phyloP scores from a whole-genome alignment of 164 flowering plant species.

The Tinospora cordifolia region DNA sequence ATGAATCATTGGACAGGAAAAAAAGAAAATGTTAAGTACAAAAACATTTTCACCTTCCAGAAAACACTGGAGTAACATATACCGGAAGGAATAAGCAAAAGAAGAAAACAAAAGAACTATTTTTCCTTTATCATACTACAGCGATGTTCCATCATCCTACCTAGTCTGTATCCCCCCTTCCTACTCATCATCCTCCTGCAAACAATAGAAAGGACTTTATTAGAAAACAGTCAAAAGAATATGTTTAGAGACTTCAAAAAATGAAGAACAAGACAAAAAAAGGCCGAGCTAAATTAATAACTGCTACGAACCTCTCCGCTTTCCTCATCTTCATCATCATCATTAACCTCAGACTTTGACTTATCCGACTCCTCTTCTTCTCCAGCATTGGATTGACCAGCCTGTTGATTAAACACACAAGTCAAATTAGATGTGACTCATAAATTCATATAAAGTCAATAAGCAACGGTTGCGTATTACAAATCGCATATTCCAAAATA shows the following conservation, averaged over 20 bases:
- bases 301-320: constrained; percentile 9
- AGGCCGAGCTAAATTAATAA: not conserved
- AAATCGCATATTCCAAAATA: not conserved
- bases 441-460: not conserved
- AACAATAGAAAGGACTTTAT: not conserved
- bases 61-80: not conserved
- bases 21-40: not conserved
- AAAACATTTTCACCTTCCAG: not conserved
- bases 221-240: not conserved
- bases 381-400: not conserved
- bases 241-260: too few species aligned
- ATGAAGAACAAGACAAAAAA: not conserved
- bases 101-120: not conserved
- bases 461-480: not conserved
- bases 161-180: not conserved
- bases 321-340: constrained; percentile 11
- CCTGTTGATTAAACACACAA: not conserved
- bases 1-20: not conserved
- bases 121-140: not conserved
- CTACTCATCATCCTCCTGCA: constrained; percentile 6
- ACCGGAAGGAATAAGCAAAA: not conserved
- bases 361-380: constrained; percentile 13
- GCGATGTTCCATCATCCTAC: not conserved
- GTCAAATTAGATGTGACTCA: not conserved
- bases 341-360: constrained; percentile 14